A percentile compares a stretch with the other conserved stretches of the same genome.
Evolutionary conservation across 176 grass and related monocot genomes (phyloP).

Genomic region (Triticum turgidum): DNA sequence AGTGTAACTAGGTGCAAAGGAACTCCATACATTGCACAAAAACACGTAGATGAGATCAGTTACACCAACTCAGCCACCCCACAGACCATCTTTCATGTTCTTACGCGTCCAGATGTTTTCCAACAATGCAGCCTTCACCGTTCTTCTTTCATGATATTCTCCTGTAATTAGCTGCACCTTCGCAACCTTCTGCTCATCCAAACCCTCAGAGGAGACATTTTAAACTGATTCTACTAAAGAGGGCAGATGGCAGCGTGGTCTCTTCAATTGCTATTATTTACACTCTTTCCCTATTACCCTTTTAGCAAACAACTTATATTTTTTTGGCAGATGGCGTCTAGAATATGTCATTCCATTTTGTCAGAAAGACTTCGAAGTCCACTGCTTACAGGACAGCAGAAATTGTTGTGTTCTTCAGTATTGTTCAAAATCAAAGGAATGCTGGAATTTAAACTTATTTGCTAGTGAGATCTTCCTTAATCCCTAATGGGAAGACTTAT

Average conservation of each 20-base stretch:
- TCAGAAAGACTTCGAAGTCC: background rate
- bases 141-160: background rate
- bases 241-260: background rate
- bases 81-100: background rate
- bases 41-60: background rate
- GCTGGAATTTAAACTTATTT: background rate
- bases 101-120: background rate
- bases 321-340: background rate
- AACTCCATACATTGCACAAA: background rate
- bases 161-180: background rate
- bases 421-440: slow-evolving; percentile 1
- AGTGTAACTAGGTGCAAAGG: background rate
- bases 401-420: background rate
- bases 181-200: background rate
- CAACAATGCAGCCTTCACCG: background rate
- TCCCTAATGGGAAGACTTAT: background rate
- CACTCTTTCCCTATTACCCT: background rate
- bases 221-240: background rate
- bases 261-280: background rate
- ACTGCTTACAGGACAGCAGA: background rate
- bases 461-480: background rate
- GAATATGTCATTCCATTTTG: background rate
- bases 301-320: background rate
- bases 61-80: background rate
- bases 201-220: background rate